Evolutionary conservation across 148 eudicot genomes (phyloP).

Genomic region (Bassia scoparia): DNA sequence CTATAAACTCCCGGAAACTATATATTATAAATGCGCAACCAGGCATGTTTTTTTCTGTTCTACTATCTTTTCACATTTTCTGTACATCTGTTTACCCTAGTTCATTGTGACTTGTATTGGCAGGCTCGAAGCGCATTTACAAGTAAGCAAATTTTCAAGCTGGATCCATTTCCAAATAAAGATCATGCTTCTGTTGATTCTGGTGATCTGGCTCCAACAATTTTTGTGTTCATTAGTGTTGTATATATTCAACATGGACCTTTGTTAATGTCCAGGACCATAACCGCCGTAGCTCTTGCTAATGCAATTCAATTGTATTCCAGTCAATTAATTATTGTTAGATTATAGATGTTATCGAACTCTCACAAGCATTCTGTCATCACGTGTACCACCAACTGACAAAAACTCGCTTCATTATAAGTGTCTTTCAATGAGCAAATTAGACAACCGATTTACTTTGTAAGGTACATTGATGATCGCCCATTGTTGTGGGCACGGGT

Average conservation of each 20-base stretch:
- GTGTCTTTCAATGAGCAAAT: too few relatives aligned
- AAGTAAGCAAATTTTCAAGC: conserved; percentile 45
- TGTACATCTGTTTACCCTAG: neutral
- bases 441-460: too few relatives aligned
- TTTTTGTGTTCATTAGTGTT: conserved; percentile 29
- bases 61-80: neutral
- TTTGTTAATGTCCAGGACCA: neutral
- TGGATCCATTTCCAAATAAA: conserved; percentile 63
- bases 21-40: conserved; percentile 85
- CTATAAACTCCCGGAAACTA: conserved; percentile 88
- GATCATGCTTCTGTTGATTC: conserved; percentile 50
- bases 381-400: too few relatives aligned
- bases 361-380: too few relatives aligned
- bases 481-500: too few relatives aligned
- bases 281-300: neutral
- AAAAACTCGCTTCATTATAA: too few relatives aligned
- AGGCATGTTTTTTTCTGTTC: conserved; percentile 42
- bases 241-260: conserved; percentile 1
- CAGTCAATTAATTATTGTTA: neutral
- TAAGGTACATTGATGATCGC: too few relatives aligned
- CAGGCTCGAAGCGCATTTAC: conserved; percentile 31
- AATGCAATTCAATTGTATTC: neutral
- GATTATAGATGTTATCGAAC: neutral
- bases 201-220: conserved; percentile 50
- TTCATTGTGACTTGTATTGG: conserved; percentile 4